phyloP scores from a whole-genome alignment of 176 grass and related monocot genomes.

The Zoysia pacifica region DNA sequence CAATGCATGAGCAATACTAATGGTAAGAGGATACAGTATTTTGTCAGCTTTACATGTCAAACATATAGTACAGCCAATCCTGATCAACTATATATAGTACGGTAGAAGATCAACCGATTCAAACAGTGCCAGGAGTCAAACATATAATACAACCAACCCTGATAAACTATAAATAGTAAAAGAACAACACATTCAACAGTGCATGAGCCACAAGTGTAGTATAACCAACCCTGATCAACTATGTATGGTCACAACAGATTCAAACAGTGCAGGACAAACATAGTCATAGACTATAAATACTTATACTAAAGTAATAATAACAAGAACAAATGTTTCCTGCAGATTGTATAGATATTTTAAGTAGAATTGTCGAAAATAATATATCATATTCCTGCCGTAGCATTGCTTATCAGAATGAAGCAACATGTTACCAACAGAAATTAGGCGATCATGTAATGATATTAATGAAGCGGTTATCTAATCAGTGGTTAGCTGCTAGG shows the following conservation, averaged over 20 bases:
- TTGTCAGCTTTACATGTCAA: neutral
- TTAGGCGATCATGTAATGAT: too few species aligned
- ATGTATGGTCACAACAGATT: too few species aligned
- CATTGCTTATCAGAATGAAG: neutral
- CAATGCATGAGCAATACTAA: slow-evolving; percentile 35
- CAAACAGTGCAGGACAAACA: neutral
- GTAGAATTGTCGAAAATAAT: neutral
- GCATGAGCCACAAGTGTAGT: neutral
- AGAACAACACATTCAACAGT: neutral
- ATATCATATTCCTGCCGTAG: neutral
- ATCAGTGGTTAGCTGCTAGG: neutral
- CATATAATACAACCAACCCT: neutral
- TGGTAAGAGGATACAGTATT: neutral
- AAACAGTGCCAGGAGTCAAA: neutral
- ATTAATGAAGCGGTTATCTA: neutral
- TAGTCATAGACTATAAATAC: neutral
- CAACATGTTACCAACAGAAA: slow-evolving; percentile 2
- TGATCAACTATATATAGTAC: neutral
- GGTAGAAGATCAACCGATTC: neutral
- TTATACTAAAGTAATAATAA: too few species aligned
- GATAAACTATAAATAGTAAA: neutral
- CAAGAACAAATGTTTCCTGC: neutral
- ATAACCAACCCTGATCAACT: neutral
- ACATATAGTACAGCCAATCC: neutral
- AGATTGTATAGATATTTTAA: neutral